Evolutionary conservation across 2,329 filamentous ascomycete species (phyloP).

Genomic region (Aspergillus floridensis): DNA sequence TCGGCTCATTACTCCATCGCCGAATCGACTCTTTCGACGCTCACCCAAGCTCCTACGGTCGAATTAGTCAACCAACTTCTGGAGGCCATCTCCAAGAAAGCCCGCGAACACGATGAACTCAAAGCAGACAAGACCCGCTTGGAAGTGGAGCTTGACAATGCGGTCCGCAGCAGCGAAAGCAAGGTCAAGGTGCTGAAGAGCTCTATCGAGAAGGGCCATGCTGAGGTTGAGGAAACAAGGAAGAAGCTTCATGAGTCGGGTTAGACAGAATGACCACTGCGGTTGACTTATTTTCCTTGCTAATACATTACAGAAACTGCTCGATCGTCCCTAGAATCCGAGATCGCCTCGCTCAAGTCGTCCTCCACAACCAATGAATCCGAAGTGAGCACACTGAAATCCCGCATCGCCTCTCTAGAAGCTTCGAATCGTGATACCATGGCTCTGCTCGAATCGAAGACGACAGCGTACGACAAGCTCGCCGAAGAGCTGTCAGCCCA

Average conservation of each 20-base stretch:
- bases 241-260: conserved; percentile 80
- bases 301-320: conserved; percentile 62
- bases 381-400: conserved; percentile 70
- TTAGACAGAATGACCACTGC: conserved; percentile 38
- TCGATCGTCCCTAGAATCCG: conserved; percentile 72
- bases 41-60: conserved; percentile 62
- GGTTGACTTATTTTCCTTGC: conserved; percentile 8
- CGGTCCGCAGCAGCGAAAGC: conserved; percentile 76
- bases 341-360: conserved; percentile 74
- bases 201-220: conserved; percentile 76
- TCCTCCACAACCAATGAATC: conserved; percentile 66
- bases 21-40: conserved; percentile 54
- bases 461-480: conserved; percentile 78
- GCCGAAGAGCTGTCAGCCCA: conserved; percentile 83
- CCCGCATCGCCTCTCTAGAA: conserved; percentile 82
- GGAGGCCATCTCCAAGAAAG: conserved; percentile 71
- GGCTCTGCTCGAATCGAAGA: conserved; percentile 85
- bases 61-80: conserved; percentile 77
- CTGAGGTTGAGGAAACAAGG: conserved; percentile 77
- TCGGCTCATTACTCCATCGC: conserved; percentile 58
- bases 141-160: conserved; percentile 91
- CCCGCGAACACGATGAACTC: conserved; percentile 75
- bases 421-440: conserved; percentile 89
- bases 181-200: conserved; percentile 78
- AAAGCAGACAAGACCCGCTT: conserved; percentile 83